Base-by-base conservation (phyloP, 176 grass and related monocot genomes). In the Tillandsia fasciculata region DNA sequence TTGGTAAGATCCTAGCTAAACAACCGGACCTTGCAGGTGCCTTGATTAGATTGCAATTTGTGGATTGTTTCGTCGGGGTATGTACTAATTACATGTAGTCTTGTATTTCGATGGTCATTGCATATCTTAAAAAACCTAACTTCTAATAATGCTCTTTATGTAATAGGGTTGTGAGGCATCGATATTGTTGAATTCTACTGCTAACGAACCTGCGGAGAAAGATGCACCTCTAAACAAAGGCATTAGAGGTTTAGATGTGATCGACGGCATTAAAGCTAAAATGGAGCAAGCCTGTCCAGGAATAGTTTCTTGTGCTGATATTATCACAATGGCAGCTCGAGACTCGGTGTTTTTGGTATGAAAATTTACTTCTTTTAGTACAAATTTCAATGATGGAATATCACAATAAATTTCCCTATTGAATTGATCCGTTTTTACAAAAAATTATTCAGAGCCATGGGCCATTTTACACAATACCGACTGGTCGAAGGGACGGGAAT, bases 131-230 rank as follows among this genome's bases (percentile, higher is more conserved):
- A 47, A 11, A 2, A 2, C 15, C 12, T 69, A 49, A 47, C 22
- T 66, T 10, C 14, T 33, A 3, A n/a, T n/a, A n/a, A 56, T 56
- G 22, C 24, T 26, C 27, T 65, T 23, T 33, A 3, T 23, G 26
- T 12, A 42, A 2, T 15, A 90, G 83, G 83, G 83, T 11, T 90
- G 87, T 17, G 87, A 90, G n/a, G 83, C 83, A 56, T 90, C 87
- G 49, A 18, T 90, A 26, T 70, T 90, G 2, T 76, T 86, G 66
- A 71, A 90, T 58, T 80, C 87, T 13, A 72, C 72, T 4, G 48
- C 51, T 0, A 50, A 49, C 29, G 68, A 51, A 42, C 79, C 74
- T 1, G 86, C 83, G 2, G 87, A 90, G 73, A 90, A 90, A 76
- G 20, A 83, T 28, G 68, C 87, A 10, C 3, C 12, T 56, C 76